Evolutionary conservation across 129 eudicot genomes (phyloP).

Genomic region (Lactuca saligna): DNA sequence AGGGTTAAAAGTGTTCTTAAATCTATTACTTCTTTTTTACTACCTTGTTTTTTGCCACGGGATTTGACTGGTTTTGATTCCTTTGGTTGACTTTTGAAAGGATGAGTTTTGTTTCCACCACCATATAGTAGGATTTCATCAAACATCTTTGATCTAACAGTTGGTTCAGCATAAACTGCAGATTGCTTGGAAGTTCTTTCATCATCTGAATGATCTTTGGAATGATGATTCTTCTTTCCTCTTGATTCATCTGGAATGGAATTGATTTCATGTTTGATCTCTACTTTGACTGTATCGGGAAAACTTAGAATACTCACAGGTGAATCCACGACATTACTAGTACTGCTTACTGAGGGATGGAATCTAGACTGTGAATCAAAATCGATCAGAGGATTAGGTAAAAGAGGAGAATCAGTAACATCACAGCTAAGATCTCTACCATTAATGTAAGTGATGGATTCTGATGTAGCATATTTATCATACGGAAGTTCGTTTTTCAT

Average conservation of each 20-base stretch:
- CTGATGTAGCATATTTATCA: not conserved
- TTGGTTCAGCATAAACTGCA: conserved; percentile 50
- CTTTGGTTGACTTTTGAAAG: conserved; percentile 31
- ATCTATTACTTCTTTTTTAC: conserved; percentile 59
- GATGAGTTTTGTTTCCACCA: conserved; percentile 39
- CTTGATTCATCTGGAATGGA: conserved; percentile 29
- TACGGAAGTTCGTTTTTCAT: conserved; percentile 44
- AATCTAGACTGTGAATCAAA: conserved; percentile 33
- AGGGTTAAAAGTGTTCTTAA: conserved; percentile 62
- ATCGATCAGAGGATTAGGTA: conserved; percentile 9
- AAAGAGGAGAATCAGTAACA: conserved; percentile 15
- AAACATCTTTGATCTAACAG: conserved; percentile 58
- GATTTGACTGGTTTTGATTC: conserved; percentile 41
- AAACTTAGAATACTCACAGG: conserved; percentile 68
- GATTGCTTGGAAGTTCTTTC: conserved; percentile 58
- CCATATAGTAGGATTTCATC: conserved; percentile 58
- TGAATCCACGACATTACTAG: conserved; percentile 42
- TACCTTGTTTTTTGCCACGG: conserved; percentile 50
- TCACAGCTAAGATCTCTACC: conserved; percentile 20
- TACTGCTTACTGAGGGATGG: conserved; percentile 42
- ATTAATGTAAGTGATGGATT: conserved; percentile 4
- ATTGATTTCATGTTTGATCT: conserved; percentile 21
- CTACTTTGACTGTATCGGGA: conserved; percentile 47
- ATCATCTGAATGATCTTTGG: conserved; percentile 38
- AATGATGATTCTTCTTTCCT: conserved; percentile 50